Evolutionary conservation across 2,329 filamentous ascomycete genomes (phyloP).

Genomic region (Aspergillus persii): DNA sequence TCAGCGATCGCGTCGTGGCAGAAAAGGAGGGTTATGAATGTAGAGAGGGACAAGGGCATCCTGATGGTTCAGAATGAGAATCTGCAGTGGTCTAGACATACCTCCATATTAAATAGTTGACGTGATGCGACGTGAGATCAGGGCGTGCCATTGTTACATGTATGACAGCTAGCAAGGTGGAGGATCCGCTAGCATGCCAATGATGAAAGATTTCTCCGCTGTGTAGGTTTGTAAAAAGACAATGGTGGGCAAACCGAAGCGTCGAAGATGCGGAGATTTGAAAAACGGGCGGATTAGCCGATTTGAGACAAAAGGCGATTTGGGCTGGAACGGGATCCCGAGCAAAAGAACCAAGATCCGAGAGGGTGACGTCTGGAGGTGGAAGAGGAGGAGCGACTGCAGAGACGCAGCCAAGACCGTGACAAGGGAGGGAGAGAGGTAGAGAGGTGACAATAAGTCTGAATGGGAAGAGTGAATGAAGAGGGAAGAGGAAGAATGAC

Average conservation of each 20-base stretch:
- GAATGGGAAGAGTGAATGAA: constrained; percentile 9
- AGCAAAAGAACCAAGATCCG: constrained; percentile 2
- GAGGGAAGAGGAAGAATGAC: constrained; percentile 7
- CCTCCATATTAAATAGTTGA: constrained; percentile 70
- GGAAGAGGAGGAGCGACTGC: neutral
- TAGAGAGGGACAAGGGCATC: neutral
- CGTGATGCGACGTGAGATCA: constrained; percentile 54
- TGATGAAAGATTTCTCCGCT: constrained; percentile 26
- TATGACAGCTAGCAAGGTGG: constrained; percentile 35
- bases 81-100: constrained; percentile 37
- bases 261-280: constrained; percentile 7
- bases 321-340: neutral
- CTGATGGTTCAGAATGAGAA: constrained; percentile 1
- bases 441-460: neutral
- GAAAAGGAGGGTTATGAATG: constrained; percentile 1
- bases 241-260: neutral
- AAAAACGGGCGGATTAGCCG: constrained; percentile 3
- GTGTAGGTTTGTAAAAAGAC: constrained; percentile 8
- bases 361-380: neutral
- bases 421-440: neutral
- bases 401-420: neutral
- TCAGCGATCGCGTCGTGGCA: constrained; percentile 9
- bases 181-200: constrained; percentile 28
- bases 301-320: neutral
- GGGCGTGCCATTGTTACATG: constrained; percentile 46